Evolutionary conservation across 2,329 filamentous ascomycete species (phyloP), one percentile per base, ranked within the genome.

Genomic region (Coniochaeta prunicola): DNA sequence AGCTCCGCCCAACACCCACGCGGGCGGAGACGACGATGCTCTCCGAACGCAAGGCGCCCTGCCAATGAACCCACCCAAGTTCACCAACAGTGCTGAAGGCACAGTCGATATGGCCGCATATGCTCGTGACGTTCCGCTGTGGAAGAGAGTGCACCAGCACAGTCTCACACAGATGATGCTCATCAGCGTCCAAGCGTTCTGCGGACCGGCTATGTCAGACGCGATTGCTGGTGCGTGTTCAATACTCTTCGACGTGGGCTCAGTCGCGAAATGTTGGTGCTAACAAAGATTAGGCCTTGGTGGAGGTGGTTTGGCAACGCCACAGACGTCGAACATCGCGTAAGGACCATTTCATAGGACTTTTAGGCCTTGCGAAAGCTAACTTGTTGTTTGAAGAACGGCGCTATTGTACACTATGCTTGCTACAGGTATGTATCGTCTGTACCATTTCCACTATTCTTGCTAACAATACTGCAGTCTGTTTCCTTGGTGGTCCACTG

Each of bases 91-190:
- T 19, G 15, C 6, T 19, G 31, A 58, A 21, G 53, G 2, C 9
- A 69, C 64, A 13, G 65, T 78, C 56, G 71, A 77, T 57, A 74
- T 77, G 68, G 65, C 65, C 1, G 62, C 61, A 17, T 71, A 71
- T 58, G 59, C 59, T 28, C 56, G 59, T 17, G 59, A 63, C 9
- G 63, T 66, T 1, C 76, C 76, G 1, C 60, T 68, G 4, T 79
- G 76, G 76, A 77, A 76, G 61, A 71, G 74, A 3, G 62, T 78
- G 4, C 75, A 74, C 67, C 74, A 76, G 61, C 74, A 79, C 62
- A 78, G 76, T 62, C 69, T 79, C 62, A 79, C 76, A 5, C 76
- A 79, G 65, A 79, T 79, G 77, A 65, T 79, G 64, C 68, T 78
- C 4, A 64, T 79, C 12, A 78, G 76, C 42, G 65, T 78, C 10